Conservation (phyloP, 129 eudicot species). For the Arctium minus region DNA sequence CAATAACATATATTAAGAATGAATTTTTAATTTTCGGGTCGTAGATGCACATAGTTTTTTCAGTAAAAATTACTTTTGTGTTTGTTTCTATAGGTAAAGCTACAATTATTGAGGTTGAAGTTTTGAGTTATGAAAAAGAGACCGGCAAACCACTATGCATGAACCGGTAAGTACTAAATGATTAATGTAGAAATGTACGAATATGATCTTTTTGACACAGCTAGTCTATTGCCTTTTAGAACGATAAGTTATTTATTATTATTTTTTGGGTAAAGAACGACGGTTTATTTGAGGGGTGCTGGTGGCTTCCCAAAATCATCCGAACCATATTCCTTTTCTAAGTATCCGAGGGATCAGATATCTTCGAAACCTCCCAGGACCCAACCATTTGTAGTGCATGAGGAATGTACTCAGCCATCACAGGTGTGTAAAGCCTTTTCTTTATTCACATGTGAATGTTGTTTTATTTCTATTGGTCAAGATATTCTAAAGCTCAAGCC, state of each 20-base stretch:
- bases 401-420: conserved; percentile 79
- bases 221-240: conserved; percentile 30
- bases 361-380: conserved; percentile 55
- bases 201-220: conserved; percentile 11
- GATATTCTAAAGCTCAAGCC: not conserved
- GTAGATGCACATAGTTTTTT: not conserved
- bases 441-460: not conserved
- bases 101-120: conserved; percentile 76
- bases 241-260: not conserved
- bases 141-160: conserved; percentile 73
- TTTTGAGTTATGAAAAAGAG: conserved; percentile 60
- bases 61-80: not conserved
- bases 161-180: conserved; percentile 56
- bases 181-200: conserved; percentile 1
- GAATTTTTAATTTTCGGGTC: not conserved
- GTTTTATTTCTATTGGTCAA: not conserved
- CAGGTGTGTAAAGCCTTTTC: conserved; percentile 52
- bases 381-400: conserved; percentile 64
- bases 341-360: conserved; percentile 41
- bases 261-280: not conserved
- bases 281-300: conserved; percentile 80
- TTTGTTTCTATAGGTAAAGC: conserved; percentile 66
- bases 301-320: conserved; percentile 95
- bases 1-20: conserved; percentile 1
- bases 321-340: conserved; percentile 63